Evolutionary conservation across 306 rosid genomes (phyloP).

Genomic region (Prunus campanulata): DNA sequence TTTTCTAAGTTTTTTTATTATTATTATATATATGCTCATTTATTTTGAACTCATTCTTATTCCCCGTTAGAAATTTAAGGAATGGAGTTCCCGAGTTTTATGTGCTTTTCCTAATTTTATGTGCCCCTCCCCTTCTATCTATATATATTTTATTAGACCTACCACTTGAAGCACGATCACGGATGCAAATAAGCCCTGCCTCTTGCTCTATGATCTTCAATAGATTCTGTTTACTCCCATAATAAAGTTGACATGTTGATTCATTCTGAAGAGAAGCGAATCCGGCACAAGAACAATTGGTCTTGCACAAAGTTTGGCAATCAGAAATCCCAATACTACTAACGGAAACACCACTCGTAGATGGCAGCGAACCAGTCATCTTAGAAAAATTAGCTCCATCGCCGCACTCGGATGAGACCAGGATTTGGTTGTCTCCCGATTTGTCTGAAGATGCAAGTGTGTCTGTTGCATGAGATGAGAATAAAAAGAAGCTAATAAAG

Average conservation of each 20-base stretch:
- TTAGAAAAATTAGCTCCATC: constrained; percentile 6
- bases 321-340: background rate
- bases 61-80: no score
- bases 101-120: no score
- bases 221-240: background rate
- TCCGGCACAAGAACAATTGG: constrained; percentile 21
- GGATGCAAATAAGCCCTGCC: background rate
- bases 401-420: background rate
- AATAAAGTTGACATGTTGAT: constrained; percentile 5
- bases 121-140: no score
- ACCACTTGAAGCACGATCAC: constrained; percentile 1
- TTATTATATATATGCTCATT: no score
- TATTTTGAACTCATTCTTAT: no score
- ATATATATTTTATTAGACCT: background rate
- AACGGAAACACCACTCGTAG: background rate
- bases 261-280: constrained; percentile 8
- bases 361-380: constrained; percentile 8
- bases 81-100: no score
- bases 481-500: background rate
- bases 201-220: constrained; percentile 1
- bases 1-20: no score
- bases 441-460: constrained; percentile 11
- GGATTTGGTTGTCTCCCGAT: background rate
- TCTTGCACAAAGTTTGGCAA: constrained; percentile 10
- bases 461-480: background rate